Evolutionary conservation across 1,139 yeast genomes (phyloP), one percentile per base, ranked within the genome.

Genomic region (Diutina ranongensis): DNA sequence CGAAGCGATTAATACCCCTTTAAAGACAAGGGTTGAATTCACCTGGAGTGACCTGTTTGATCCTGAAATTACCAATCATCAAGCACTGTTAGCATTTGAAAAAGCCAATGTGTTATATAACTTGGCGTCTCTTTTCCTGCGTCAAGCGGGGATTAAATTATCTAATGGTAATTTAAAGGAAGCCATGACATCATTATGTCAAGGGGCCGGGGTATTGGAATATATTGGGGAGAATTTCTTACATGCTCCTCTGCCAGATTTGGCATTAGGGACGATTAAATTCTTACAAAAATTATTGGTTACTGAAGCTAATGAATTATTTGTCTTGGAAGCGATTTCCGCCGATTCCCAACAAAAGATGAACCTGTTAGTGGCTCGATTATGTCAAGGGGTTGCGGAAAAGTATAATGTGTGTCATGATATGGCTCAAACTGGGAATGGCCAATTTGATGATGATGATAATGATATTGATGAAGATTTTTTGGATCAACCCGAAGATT

Each of bases 241-340:
- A 42, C 94, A 89, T 64, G 94, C 97, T 0, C 97, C 97, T 0
- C 79, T 92, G 5, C 69, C 74, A 3, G 98, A 92, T 59, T 65
- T 89, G 48, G 71, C 76, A 48, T 84, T 83, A 45, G 77, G 81
- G 31, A 80, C 88, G 1, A 78, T 86, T 18, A 72, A 71, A 45
- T 83, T 86, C 45, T 69, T 89, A 47, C 62, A 72, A 15, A 74
- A 73, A 52, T 61, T 89, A 49, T 77, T 81, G 77, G 67, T 87
- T 49, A 94, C 95, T 0, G 96, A 92, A 59, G 85, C 94, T 2
- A 97, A 88, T 58, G 97, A 92, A 54, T 73, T 84, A 10, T 88
- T 89, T 57, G 65, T 83, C 4, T 63, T 82, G 55, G 83, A 78
- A 52, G 74, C 81, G 27, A 62, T 87, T 38, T 71, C 71, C 44